phyloP scores from a whole-genome alignment of 2,329 filamentous ascomycete species.

The Pseudogymnoascus sp. region DNA sequence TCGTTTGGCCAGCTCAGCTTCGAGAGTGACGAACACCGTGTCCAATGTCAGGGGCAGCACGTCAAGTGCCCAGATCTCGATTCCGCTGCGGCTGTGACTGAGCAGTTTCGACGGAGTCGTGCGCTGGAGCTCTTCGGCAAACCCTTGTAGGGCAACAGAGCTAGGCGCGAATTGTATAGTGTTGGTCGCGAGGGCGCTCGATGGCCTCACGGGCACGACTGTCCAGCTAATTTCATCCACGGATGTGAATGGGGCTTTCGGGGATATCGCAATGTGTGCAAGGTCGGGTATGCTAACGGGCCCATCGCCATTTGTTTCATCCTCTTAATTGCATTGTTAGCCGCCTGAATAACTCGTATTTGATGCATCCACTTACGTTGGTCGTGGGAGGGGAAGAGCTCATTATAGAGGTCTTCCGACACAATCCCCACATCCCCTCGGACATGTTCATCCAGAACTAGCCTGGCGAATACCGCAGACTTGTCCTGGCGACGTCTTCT shows the following conservation, averaged over 20 bases:
- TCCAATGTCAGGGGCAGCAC: constrained; percentile 74
- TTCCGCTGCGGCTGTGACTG: constrained; percentile 63
- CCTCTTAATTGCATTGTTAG: constrained; percentile 16
- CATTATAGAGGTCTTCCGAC: constrained; percentile 76
- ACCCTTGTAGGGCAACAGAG: constrained; percentile 69
- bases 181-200: constrained; percentile 60
- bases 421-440: constrained; percentile 79
- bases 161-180: constrained; percentile 72
- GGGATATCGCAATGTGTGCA: constrained; percentile 64
- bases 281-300: constrained; percentile 32
- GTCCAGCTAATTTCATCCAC: constrained; percentile 69
- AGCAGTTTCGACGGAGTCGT: constrained; percentile 69
- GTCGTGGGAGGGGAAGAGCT: constrained; percentile 63
- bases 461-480: constrained; percentile 66
- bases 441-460: constrained; percentile 78
- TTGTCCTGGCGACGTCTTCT: constrained; percentile 59
- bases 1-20: constrained; percentile 70
- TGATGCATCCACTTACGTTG: constrained; percentile 38
- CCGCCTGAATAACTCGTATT: constrained; percentile 18
- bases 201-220: constrained; percentile 65
- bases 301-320: constrained; percentile 19
- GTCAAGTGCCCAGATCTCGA: constrained; percentile 78
- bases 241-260: constrained; percentile 56
- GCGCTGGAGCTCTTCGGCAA: constrained; percentile 65
- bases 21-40: constrained; percentile 78